These are phyloP conservation scores for Casuarina glauca DNA, from an alignment of 306 rosid genomes.

Conservation along the genomic window DNA sequence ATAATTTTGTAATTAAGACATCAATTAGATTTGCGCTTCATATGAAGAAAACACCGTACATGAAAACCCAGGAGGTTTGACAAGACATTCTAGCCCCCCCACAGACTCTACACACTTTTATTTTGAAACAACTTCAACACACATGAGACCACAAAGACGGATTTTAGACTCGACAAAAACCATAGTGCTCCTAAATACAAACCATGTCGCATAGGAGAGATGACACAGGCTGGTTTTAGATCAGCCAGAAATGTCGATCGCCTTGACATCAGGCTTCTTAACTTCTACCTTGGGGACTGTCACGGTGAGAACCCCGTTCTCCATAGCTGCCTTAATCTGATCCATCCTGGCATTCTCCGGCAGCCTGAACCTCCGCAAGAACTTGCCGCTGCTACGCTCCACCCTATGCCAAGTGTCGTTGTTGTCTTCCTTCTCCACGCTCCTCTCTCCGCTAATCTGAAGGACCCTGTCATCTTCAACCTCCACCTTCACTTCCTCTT, in stretches of 20 bases:
- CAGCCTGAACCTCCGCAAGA: constrained; percentile 33
- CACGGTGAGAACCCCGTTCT: constrained; percentile 37
- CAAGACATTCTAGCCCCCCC: too few species aligned
- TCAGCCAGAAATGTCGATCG: constrained; percentile 29
- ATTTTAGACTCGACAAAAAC: too few species aligned
- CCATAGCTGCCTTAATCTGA: constrained; percentile 29
- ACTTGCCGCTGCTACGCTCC: constrained; percentile 31
- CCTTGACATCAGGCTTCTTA: constrained; percentile 21
- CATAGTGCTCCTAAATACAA: too few species aligned
- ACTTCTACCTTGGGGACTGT: constrained; percentile 17
- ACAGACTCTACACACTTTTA: too few species aligned
- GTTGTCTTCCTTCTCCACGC: constrained; percentile 30
- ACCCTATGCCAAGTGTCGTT: constrained; percentile 32
- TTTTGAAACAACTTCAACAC: background rate
- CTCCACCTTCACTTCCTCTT: constrained; percentile 39
- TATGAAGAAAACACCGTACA: background rate
- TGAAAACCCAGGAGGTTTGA: background rate
- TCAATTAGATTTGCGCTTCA: background rate
- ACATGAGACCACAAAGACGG: background rate
- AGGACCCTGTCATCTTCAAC: constrained; percentile 32
- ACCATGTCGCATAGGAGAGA: background rate
- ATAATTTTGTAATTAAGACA: background rate
- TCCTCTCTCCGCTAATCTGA: constrained; percentile 38
- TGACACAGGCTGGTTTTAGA: background rate
- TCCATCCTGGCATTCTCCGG: constrained; percentile 26